Evolutionary conservation across 2,329 filamentous ascomycete species (phyloP).

Genomic region (Fusarium hostae): DNA sequence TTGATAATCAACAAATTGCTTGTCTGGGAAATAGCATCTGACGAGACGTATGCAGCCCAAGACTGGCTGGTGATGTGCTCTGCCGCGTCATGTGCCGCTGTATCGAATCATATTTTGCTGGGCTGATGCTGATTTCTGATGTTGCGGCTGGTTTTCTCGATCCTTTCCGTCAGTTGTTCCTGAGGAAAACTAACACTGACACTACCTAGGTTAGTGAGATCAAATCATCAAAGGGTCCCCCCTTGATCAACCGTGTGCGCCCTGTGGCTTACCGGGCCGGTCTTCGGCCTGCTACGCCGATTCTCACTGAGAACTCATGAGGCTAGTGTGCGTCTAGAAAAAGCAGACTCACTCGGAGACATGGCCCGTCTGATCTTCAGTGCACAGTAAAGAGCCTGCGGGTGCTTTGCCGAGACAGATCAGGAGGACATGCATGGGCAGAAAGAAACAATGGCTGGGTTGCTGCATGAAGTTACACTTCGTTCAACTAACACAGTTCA

Average conservation of each 20-base stretch:
- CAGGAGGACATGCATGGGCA: conserved; percentile 15
- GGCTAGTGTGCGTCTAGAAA: conserved; percentile 26
- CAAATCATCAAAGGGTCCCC: conserved; percentile 16
- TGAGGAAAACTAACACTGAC: conserved; percentile 10
- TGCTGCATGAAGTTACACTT: conserved; percentile 10
- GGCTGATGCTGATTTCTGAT: conserved; percentile 23
- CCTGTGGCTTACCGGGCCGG: conserved; percentile 31
- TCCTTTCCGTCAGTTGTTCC: conserved; percentile 22
- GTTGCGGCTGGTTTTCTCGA: conserved; percentile 10
- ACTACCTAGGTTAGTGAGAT: conserved; percentile 15
- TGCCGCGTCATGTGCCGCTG: conserved; percentile 29
- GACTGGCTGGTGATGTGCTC: conserved; percentile 7
- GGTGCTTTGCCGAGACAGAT: conserved; percentile 33
- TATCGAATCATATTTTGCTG: conserved; percentile 32
- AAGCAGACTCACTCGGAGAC: conserved; percentile 16
- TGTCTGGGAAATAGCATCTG: conserved; percentile 3
- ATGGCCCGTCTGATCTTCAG: conserved; percentile 25
- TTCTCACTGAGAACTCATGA: conserved; percentile 13
- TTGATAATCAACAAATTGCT: conserved; percentile 3
- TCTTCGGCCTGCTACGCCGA: conserved; percentile 25
- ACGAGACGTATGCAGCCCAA: not conserved
- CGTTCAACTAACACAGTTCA: conserved; percentile 2
- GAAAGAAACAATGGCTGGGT: conserved; percentile 6
- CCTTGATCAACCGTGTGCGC: conserved; percentile 9
- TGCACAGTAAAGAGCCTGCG: conserved; percentile 17